These are phyloP conservation scores for Coemansia sp. DNA, from an alignment of 192 early-diverging fungal species.

Conservation along the genomic window DNA sequence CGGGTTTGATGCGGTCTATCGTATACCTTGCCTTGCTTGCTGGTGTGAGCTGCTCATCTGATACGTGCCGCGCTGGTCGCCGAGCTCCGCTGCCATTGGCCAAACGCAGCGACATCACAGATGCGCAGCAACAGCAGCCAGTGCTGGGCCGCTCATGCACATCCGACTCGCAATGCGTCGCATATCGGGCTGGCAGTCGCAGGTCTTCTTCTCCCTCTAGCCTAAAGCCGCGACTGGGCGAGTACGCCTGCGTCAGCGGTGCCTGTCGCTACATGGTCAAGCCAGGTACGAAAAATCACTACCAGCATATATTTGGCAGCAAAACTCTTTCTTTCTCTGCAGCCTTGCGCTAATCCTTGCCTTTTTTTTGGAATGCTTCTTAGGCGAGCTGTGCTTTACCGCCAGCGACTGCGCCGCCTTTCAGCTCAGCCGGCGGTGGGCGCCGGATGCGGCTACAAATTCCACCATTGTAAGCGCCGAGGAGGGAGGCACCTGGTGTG, in stretches of 20 bases:
- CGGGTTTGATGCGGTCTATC: background rate
- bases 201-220: slow-evolving; percentile 8
- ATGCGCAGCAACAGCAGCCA: background rate
- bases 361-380: background rate
- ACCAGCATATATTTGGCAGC: background rate
- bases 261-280: slow-evolving; percentile 63
- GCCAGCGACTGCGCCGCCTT: slow-evolving; percentile 61
- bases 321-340: background rate
- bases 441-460: background rate
- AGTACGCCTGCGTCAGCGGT: slow-evolving; percentile 62
- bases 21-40: slow-evolving; percentile 3
- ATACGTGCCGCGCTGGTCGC: slow-evolving; percentile 4
- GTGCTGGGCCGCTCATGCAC: slow-evolving; percentile 19
- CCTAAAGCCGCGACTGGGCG: slow-evolving; percentile 45
- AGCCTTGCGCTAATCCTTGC: slow-evolving; percentile 5
- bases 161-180: slow-evolving; percentile 48
- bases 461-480: background rate
- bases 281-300: slow-evolving; percentile 39
- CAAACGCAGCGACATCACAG: background rate
- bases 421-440: slow-evolving; percentile 41
- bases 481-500: slow-evolving; percentile 28
- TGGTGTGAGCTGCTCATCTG: background rate
- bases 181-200: slow-evolving; percentile 25
- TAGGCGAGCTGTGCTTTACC: slow-evolving; percentile 57
- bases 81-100: background rate